Percentiles rank a stretch among this genome's conserved stretches.
These are phyloP conservation scores for Xylariales sp. DNA, from an alignment of 2,329 filamentous ascomycete species.

Conservation along the genomic window DNA sequence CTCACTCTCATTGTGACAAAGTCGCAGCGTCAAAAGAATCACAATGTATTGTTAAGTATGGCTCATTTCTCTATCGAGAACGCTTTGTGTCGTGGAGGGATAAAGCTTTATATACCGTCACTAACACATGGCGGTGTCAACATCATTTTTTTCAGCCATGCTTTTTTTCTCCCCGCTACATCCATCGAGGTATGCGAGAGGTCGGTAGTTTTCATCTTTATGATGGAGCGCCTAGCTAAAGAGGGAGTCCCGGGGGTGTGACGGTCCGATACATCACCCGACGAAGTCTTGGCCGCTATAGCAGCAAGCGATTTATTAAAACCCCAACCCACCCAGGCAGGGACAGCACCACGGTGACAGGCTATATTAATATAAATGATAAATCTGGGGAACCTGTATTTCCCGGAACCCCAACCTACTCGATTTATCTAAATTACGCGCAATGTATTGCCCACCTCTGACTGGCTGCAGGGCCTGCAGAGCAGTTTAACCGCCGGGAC, in stretches of 20 bases:
- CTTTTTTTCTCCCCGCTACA: neutral
- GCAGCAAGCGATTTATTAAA: neutral
- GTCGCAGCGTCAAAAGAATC: too few species aligned
- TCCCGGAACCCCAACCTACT: neutral
- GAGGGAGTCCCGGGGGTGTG: neutral
- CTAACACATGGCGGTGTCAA: too few species aligned
- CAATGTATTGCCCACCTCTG: slow-evolving; percentile 7
- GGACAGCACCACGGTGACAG: too few species aligned
- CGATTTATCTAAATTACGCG: slow-evolving; percentile 21
- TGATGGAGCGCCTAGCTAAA: too few species aligned
- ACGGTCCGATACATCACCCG: neutral
- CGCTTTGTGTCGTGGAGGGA: too few species aligned
- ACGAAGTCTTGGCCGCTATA: neutral
- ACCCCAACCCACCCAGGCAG: slow-evolving; percentile 12
- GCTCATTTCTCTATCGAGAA: too few species aligned
- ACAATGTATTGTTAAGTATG: too few species aligned
- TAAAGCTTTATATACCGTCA: too few species aligned
- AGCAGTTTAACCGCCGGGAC: slow-evolving; percentile 34
- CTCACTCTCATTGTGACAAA: too few species aligned
- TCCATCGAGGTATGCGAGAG: neutral
- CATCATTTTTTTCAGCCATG: too few species aligned
- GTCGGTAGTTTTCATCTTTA: neutral
- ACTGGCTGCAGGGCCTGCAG: slow-evolving; percentile 14
- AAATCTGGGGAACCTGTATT: slow-evolving; percentile 10
- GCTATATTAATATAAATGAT: slow-evolving; percentile 19